phyloP scores from a whole-genome alignment of 2,329 filamentous ascomycete species.

The Venturia nashicola region DNA sequence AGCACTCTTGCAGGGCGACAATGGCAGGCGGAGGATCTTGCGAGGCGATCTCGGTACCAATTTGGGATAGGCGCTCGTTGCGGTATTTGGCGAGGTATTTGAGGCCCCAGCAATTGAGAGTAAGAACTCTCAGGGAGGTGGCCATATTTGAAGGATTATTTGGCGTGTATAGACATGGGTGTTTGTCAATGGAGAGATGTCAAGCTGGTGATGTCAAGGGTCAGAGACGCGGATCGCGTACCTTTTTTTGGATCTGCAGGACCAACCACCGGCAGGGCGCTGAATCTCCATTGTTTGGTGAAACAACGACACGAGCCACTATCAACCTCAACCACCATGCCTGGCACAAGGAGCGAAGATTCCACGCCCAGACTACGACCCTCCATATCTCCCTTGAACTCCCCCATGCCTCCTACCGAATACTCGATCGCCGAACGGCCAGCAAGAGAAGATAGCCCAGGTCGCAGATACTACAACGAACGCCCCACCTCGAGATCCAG shows the following conservation, averaged over 20 bases:
- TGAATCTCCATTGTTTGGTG: not conserved
- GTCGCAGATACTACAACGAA: not conserved
- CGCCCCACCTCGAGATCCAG: not conserved
- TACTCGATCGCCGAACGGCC: conserved; percentile 6
- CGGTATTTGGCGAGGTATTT: conserved; percentile 74
- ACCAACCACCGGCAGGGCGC: not conserved
- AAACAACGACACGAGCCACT: not conserved
- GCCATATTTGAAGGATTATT: conserved; percentile 11
- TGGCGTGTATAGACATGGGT: not conserved
- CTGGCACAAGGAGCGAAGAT: not conserved
- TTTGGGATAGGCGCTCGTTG: conserved; percentile 65
- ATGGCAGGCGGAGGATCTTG: conserved; percentile 63
- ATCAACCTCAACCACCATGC: not conserved
- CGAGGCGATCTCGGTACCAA: conserved; percentile 65
- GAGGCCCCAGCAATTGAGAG: conserved; percentile 94
- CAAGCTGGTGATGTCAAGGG: conserved; percentile 3
- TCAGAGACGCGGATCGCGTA: not conserved
- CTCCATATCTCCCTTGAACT: not conserved
- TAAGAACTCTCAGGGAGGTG: conserved; percentile 56
- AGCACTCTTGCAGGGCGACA: conserved; percentile 91
- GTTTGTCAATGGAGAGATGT: not conserved
- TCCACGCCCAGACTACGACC: not conserved
- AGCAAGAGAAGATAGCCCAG: not conserved
- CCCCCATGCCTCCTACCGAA: conserved; percentile 1
- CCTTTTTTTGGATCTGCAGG: not conserved